Evolutionary conservation across 2,329 filamentous ascomycete species (phyloP).

Genomic region (Cercospora janseana): DNA sequence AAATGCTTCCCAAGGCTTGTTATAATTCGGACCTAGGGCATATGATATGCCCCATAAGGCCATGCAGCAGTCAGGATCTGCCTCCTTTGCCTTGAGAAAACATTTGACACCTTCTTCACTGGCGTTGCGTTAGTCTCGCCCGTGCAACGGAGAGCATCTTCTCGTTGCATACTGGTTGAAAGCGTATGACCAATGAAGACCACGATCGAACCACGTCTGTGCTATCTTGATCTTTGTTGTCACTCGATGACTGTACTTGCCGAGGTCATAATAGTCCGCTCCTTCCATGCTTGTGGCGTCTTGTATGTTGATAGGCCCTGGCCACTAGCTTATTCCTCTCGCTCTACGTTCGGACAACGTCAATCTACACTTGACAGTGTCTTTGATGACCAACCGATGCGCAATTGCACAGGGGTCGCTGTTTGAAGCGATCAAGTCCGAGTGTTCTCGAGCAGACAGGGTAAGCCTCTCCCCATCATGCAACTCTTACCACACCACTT

Average conservation of each 20-base stretch:
- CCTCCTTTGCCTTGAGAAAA: constrained; percentile 58
- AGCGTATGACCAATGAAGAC: constrained; percentile 69
- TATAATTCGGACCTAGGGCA: constrained; percentile 71
- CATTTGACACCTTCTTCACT: constrained; percentile 63
- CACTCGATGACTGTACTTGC: constrained; percentile 56
- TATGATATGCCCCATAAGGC: constrained; percentile 71
- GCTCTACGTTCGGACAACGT: no score
- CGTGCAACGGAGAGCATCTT: neutral
- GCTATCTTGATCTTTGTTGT: constrained; percentile 53
- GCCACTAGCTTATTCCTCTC: neutral
- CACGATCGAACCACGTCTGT: constrained; percentile 69
- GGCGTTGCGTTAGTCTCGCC: neutral
- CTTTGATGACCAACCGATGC: no score
- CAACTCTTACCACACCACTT: no score
- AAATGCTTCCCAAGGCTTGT: constrained; percentile 75
- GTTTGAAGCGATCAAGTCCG: no score
- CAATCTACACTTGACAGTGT: no score
- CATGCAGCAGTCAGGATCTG: constrained; percentile 59
- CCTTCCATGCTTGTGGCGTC: neutral
- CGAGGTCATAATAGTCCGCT: constrained; percentile 54
- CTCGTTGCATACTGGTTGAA: constrained; percentile 61
- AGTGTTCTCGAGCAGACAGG: no score
- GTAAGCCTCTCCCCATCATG: no score
- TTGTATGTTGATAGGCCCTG: neutral
- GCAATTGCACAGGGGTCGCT: no score